Base-by-base conservation (phyloP, 164 flowering plant genomes). In the Chimonanthus salicifolius region DNA sequence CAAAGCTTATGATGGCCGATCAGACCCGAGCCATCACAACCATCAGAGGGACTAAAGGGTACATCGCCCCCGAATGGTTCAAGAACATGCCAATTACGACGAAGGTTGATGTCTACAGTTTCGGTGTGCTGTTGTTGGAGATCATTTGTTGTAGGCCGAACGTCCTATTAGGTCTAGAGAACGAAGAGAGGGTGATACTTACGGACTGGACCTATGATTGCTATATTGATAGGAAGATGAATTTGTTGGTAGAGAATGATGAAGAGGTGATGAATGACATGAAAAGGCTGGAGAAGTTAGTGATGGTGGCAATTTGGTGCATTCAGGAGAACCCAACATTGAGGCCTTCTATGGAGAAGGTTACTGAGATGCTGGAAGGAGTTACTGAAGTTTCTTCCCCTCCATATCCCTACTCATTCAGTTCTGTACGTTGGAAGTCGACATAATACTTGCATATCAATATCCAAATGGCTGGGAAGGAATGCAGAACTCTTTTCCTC, bases 61-160 rank as follows among this genome's bases (percentile, higher is more conserved):
- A 68, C 2, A 13, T 47, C 6, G 51, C 70, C 10, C 70, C 70
- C 6, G 70, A 68, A 48, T 68, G 72, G 72, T 47, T 45, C 72
- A 70, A 44, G 72, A 51, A 70, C 48, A 33, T 54, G 63, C 62
- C 72, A 16, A 54, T 70, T 47, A 50, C 72, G 20, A 46, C 33
- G 10, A 70, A 70, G 63, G 72, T 51, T 4, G 72, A 70, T 51
- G 72, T 70, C 16, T 70, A 70, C 48, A 70, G 72, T 46, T 70
- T 70, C 16, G 72, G 72, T 2, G 33, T 70, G 13, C 6, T 70
- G 72, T 54, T 70, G 72, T 54, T 70, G 72, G 72, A 70, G 72
- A 70, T 70, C 62, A 51, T 70, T 13, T 70, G 72, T 33, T 54
- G 72, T 44, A 18, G 72, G 47, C 50, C 16, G 72, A 70, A 47